These are phyloP conservation scores for Calonectria fujianensis DNA, from an alignment of 2,329 filamentous ascomycete genomes.

Conservation along the genomic window DNA sequence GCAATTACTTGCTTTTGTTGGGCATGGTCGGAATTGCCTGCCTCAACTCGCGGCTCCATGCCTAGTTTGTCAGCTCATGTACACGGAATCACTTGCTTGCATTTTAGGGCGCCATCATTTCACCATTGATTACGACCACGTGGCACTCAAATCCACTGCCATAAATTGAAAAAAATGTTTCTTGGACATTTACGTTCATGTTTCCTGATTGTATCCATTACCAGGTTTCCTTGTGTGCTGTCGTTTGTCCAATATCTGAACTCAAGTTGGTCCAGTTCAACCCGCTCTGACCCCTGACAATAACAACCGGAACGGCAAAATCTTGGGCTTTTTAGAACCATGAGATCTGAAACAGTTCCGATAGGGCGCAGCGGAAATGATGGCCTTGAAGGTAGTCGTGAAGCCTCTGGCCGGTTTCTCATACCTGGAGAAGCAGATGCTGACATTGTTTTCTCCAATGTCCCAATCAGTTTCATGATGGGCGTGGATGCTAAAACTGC, in stretches of 20 bases:
- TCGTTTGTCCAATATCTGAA: background rate
- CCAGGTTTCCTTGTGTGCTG: background rate
- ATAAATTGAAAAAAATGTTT: background rate
- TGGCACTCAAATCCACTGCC: background rate
- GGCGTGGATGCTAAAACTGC: slow-evolving; percentile 1
- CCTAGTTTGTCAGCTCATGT: background rate
- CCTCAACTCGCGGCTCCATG: background rate
- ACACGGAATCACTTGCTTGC: background rate
- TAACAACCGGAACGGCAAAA: background rate
- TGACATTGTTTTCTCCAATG: slow-evolving; percentile 3
- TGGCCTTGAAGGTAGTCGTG: background rate
- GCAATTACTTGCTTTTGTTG: background rate
- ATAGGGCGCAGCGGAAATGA: background rate
- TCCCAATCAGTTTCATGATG: slow-evolving; percentile 15
- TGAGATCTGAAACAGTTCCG: slow-evolving; percentile 13
- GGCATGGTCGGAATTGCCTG: background rate
- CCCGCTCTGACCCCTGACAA: background rate
- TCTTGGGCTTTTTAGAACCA: background rate
- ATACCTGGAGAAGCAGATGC: slow-evolving; percentile 2
- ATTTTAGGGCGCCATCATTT: background rate
- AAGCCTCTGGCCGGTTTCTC: background rate
- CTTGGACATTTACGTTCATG: background rate
- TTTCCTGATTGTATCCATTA: background rate
- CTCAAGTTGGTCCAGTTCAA: background rate
- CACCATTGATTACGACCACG: background rate